Base-by-base conservation (phyloP, 306 rosid genomes). In the Cicer yamashitae region DNA sequence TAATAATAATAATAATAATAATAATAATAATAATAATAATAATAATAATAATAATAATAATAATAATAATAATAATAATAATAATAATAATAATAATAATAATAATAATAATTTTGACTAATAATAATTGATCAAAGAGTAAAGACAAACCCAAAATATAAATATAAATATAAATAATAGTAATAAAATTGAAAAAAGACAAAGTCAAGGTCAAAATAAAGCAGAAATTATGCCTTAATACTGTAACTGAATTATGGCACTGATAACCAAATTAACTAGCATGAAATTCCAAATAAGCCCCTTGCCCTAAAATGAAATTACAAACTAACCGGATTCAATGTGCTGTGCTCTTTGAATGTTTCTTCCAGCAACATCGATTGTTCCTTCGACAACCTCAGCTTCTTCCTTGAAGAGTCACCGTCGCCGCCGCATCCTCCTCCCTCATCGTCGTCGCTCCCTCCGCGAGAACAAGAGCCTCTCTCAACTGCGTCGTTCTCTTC, bases 311-410 rank as follows among this genome's bases (percentile, higher is more conserved):
- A 66, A 3, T 1, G n/a, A 50, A 66, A 76, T 47, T 64, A 75
- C 81, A 87, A 6, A 66, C 89, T 91, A 22, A 94, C 98, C 82
- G 97, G 91, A 59, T 90, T 94, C 39, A 94, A 87, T 2, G 97
- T 88, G 50, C 85, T 86, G 74, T 94, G 96, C 70, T 89, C 96
- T 80, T 91, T 94, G 89, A 92, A 94, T 6, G 90, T 89, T 70
- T 94, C 99, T 59, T 94, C 99, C 7, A 94, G 89, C 66, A 89
- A 76, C 79, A 89, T 0, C 3, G 97, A 63, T 81, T 94, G 99
- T 47, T 94, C 97, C 92, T 92, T 94, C 0, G 93, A 81, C 20
- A 94, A 80, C 72, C 99, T 83, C 39, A 94, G 91, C 86, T 94
- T 94, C 87, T 92, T 94, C 82, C 94, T 87, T 0, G 91, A 85